Conservation (phyloP, 2,329 filamentous ascomycete species). For the Grosmannia penicillata region DNA sequence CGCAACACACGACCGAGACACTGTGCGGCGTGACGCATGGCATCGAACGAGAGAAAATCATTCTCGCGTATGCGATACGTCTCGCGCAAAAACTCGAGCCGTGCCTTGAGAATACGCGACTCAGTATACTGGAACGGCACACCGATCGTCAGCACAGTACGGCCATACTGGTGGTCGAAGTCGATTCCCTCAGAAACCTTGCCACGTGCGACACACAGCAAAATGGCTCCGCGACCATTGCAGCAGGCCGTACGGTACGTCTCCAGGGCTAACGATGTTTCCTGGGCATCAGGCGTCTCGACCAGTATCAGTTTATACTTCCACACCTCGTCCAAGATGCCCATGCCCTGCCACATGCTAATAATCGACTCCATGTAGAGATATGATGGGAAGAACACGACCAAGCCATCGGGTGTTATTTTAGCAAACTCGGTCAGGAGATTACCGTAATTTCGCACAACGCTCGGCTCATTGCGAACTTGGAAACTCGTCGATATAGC, state of each 20-base stretch:
- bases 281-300: constrained; percentile 92
- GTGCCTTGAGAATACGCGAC: constrained; percentile 87
- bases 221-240: constrained; percentile 84
- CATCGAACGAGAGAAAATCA: constrained; percentile 96
- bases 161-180: constrained; percentile 97
- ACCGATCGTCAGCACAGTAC: constrained; percentile 89
- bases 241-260: constrained; percentile 96
- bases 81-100: constrained; percentile 90
- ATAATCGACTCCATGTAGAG: constrained; percentile 99
- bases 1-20: constrained; percentile 87
- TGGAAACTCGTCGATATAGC: constrained; percentile 89
- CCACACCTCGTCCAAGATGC: constrained; percentile 93
- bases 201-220: constrained; percentile 88
- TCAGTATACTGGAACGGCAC: constrained; percentile 99
- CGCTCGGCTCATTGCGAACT: constrained; percentile 85
- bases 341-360: constrained; percentile 98
- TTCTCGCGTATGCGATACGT: constrained; percentile 95
- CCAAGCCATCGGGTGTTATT: constrained; percentile 89
- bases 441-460: constrained; percentile 94
- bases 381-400: constrained; percentile 99
- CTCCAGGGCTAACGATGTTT: constrained; percentile 88
- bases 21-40: constrained; percentile 97
- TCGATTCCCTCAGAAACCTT: constrained; percentile 98
- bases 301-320: constrained; percentile 98
- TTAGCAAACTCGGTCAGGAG: constrained; percentile 90